Percentiles rank a stretch among this genome's conserved stretches.
phyloP scores from a whole-genome alignment of 192 early-diverging fungal species.

The Lobosporangium transversale region DNA sequence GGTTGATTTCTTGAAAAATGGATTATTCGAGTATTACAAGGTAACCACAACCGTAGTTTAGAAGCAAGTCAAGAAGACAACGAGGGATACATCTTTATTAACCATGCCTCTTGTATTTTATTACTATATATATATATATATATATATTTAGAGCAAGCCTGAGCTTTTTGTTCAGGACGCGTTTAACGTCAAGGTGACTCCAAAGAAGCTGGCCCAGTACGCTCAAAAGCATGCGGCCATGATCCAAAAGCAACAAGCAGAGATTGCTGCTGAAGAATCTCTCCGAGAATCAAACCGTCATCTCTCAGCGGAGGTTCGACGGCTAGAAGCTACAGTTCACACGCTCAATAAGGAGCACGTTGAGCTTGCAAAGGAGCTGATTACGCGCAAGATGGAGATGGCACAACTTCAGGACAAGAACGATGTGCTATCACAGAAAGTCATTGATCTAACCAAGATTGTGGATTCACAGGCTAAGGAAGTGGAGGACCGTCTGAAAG shows the following conservation, averaged over 20 bases:
- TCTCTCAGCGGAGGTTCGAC: constrained; percentile 69
- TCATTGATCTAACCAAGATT: constrained; percentile 70
- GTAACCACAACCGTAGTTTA: constrained; percentile 65
- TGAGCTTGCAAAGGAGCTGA: constrained; percentile 71
- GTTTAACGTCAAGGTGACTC: constrained; percentile 76
- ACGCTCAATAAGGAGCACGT: constrained; percentile 82
- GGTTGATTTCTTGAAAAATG: constrained; percentile 88
- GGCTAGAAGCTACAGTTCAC: constrained; percentile 72
- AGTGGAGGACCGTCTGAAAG: constrained; percentile 72
- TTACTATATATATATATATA: not conserved
- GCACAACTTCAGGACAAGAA: constrained; percentile 66
- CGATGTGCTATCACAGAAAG: constrained; percentile 62
- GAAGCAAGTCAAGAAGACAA: not conserved
- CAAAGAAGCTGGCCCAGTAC: constrained; percentile 75
- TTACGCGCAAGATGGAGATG: constrained; percentile 67
- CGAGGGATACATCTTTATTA: no score
- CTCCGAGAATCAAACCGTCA: constrained; percentile 75
- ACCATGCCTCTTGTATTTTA: not conserved
- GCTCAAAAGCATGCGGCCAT: constrained; percentile 68
- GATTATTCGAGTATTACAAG: constrained; percentile 86
- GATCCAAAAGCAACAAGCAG: constrained; percentile 70
- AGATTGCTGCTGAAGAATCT: constrained; percentile 71
- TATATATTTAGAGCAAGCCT: constrained; percentile 63
- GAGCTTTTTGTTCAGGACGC: constrained; percentile 85
- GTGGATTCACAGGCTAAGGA: constrained; percentile 62